Conservation (phyloP, 1,139 yeast species). For the Debaryomyces fabryi region DNA sequence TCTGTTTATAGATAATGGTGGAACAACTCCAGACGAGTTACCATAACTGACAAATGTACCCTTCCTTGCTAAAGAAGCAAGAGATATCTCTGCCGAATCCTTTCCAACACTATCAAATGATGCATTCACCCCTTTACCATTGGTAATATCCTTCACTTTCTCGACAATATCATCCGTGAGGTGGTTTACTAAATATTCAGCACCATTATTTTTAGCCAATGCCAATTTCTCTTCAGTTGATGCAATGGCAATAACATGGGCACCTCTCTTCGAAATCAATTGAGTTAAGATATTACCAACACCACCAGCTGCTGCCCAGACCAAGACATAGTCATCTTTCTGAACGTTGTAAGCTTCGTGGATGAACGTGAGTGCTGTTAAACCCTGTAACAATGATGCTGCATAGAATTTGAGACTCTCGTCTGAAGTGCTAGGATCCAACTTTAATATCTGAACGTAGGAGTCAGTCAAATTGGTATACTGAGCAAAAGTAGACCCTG, state of each 20-base stretch:
- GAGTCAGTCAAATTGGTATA: constrained; percentile 54
- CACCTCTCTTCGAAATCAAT: constrained; percentile 63
- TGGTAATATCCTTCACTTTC: constrained; percentile 66
- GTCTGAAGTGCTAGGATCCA: constrained; percentile 51
- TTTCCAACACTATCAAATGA: constrained; percentile 84
- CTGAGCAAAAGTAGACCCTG: constrained; percentile 65
- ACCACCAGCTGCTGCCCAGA: constrained; percentile 96
- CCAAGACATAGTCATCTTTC: constrained; percentile 67
- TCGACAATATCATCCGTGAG: constrained; percentile 56
- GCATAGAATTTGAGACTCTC: constrained; percentile 57
- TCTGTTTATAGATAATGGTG: constrained; percentile 56
- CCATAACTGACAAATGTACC: constrained; percentile 82
- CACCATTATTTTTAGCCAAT: constrained; percentile 69
- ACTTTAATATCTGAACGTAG: constrained; percentile 40
- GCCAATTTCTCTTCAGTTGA: constrained; percentile 69
- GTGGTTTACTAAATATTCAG: constrained; percentile 69
- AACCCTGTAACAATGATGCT: constrained; percentile 66
- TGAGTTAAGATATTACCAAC: constrained; percentile 76
- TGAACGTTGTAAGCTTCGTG: constrained; percentile 67
- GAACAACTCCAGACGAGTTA: constrained; percentile 83
- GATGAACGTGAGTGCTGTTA: constrained; percentile 75
- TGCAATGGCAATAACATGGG: constrained; percentile 81
- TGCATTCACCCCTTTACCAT: constrained; percentile 71
- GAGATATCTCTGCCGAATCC: constrained; percentile 67
- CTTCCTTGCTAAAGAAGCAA: constrained; percentile 63